Conservation (phyloP, 805 yeast genomes). For the Kluyveromyces lactis region DNA sequence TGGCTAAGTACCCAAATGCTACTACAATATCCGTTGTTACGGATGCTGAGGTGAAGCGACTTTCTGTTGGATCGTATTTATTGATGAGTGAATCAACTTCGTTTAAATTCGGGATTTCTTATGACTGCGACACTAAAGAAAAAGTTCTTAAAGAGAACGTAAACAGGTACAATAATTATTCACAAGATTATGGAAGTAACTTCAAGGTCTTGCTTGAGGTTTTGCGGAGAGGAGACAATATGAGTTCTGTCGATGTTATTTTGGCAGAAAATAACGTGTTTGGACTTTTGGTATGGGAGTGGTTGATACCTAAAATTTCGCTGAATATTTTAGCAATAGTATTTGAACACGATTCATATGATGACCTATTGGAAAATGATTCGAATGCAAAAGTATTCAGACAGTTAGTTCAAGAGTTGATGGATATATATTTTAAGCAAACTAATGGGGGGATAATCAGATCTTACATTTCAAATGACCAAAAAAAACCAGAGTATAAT, state of each 20-base stretch:
- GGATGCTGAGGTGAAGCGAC: slow-evolving; percentile 25
- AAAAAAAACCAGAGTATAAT: slow-evolving; percentile 7
- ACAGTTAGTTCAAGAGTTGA: slow-evolving; percentile 23
- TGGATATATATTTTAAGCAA: slow-evolving; percentile 20
- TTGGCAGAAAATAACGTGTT: background rate
- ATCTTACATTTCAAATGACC: slow-evolving; percentile 4
- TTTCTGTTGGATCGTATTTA: slow-evolving; percentile 26
- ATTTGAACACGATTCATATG: slow-evolving; percentile 26
- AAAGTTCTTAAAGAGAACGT: background rate
- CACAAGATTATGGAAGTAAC: no score
- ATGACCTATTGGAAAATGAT: slow-evolving; percentile 15
- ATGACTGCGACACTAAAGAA: slow-evolving; percentile 5
- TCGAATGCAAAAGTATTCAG: slow-evolving; percentile 21
- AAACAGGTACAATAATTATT: background rate
- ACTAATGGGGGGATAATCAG: slow-evolving; percentile 13
- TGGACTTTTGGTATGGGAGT: slow-evolving; percentile 20
- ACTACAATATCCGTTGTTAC: slow-evolving; percentile 21
- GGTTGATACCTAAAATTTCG: slow-evolving; percentile 24
- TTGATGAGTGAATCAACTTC: slow-evolving; percentile 22
- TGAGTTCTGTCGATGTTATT: slow-evolving; percentile 1
- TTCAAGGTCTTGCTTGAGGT: slow-evolving; percentile 6
- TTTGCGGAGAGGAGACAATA: no score
- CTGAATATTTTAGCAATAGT: slow-evolving; percentile 26
- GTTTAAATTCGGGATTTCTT: slow-evolving; percentile 21
- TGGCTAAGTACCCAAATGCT: slow-evolving; percentile 12